Base-by-base conservation (phyloP, 306 rosid species). In the Trifolium dubium region DNA sequence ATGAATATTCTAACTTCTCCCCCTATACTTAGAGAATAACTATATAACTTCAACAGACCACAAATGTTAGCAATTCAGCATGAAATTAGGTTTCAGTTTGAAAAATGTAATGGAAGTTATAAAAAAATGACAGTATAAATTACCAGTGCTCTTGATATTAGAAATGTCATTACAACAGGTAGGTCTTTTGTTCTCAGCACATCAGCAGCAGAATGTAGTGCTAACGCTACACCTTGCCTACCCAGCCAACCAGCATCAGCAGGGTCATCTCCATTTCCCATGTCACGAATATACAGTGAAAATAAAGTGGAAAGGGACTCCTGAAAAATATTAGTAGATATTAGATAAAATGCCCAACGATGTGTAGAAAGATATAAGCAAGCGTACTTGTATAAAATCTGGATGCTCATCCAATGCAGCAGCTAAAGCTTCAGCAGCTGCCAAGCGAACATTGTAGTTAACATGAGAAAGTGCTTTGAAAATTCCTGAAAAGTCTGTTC, bases 131-230 rank as follows among this genome's bases (percentile, higher is more conserved):
- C 66, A 54, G 68, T 9, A 53, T 72, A 58, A 67, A 67, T 81
- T 88, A 94, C 99, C 95, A 94, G 82, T 66, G 99, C 99, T 76
- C 96, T 85, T 3, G 99, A 92, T 81, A 94, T 94, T 67, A 94
- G 88, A 82, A 94, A 94, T 74, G 96, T 94, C 88, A 94, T 88
- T 41, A 92, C 95, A 80, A 94, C 88, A 37, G 99, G 99, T 49
- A 92, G 90, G 84, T 94, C 99, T 81, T 90, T 94, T 11, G 96
- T 89, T 75, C 95, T 88, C 87, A 94, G 77, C 43, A 94, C 95
- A 83, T 94, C 99, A 68, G 99, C 97, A 58, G 97, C 87, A 65
- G 96, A 84, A 75, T 88, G 89, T 71, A 92, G 79, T 34, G 99
- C 91, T 64, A 92, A 82, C 51, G 97, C 97, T 77, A 94, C 86